phyloP scores from a whole-genome alignment of 768 basidiomycete species.

The Candolleomyces eurysporus region DNA sequence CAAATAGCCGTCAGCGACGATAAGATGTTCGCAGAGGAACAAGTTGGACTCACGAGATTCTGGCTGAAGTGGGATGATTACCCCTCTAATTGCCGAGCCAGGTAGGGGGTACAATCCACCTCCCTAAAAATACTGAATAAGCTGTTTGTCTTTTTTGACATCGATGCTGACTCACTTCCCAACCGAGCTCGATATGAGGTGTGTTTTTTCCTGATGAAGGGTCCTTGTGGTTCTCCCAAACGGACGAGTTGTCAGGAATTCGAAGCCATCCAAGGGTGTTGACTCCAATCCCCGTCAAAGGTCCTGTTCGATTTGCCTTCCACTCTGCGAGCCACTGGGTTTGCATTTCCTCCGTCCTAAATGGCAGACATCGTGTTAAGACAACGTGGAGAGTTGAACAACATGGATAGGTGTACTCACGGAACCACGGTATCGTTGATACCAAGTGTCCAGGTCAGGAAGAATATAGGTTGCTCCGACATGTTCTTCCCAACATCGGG shows the following conservation, averaged over 20 bases:
- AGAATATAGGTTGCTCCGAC: background rate
- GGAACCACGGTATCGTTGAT: background rate
- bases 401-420: background rate
- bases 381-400: too few species aligned
- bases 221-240: slow-evolving; percentile 17
- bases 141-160: background rate
- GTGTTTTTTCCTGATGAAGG: slow-evolving; percentile 27
- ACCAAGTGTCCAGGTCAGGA: slow-evolving; percentile 2
- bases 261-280: slow-evolving; percentile 26
- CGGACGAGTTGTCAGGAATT: slow-evolving; percentile 19
- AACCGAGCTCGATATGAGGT: slow-evolving; percentile 28
- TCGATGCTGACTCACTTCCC: slow-evolving; percentile 19
- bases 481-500: slow-evolving; percentile 16
- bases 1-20: background rate
- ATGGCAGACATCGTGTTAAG: too few species aligned
- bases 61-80: slow-evolving; percentile 4
- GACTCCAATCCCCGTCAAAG: slow-evolving; percentile 18
- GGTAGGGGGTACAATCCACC: background rate
- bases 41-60: slow-evolving; percentile 10
- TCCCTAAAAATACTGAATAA: background rate
- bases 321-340: slow-evolving; percentile 7
- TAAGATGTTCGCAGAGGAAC: background rate
- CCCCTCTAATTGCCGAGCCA: background rate
- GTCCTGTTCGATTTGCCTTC: slow-evolving; percentile 13
- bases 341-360: background rate